phyloP scores from a whole-genome alignment of 2,329 filamentous ascomycete genomes.

The Elsinoe necatrix region DNA sequence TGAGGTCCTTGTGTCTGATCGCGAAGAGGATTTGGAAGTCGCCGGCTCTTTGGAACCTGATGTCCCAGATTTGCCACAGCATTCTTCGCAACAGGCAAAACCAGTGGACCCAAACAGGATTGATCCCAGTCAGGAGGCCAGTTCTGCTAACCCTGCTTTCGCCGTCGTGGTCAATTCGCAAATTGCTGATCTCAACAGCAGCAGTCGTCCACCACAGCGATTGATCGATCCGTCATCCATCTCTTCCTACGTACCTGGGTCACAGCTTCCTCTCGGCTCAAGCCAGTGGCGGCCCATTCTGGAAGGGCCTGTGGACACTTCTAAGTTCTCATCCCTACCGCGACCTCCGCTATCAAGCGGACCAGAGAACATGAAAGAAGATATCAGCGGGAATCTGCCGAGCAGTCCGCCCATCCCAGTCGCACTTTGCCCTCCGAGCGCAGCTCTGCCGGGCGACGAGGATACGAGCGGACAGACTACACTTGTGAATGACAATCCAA shows the following conservation, averaged over 20 bases:
- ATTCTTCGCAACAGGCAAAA: not conserved
- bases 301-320: not conserved
- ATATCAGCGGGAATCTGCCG: constrained; percentile 25
- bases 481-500: not conserved
- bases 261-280: constrained; percentile 28
- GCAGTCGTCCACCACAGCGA: constrained; percentile 26
- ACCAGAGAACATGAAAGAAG: constrained; percentile 16
- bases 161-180: constrained; percentile 37
- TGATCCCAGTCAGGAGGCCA: constrained; percentile 1
- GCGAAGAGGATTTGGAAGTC: constrained; percentile 16
- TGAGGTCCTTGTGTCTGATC: constrained; percentile 15
- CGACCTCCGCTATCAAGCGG: constrained; percentile 19
- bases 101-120: not conserved
- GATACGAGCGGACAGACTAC: constrained; percentile 1
- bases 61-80: not conserved
- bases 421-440: constrained; percentile 4
- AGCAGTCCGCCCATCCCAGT: constrained; percentile 29
- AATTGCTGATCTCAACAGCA: constrained; percentile 26
- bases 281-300: constrained; percentile 24
- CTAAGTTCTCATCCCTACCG: constrained; percentile 20
- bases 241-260: constrained; percentile 29
- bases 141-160: constrained; percentile 1
- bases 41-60: constrained; percentile 1
- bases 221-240: constrained; percentile 31
- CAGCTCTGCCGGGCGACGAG: constrained; percentile 16